phyloP scores from a whole-genome alignment of 1,284 basidiomycete genomes.

The Papiliotrema laurentii region DNA sequence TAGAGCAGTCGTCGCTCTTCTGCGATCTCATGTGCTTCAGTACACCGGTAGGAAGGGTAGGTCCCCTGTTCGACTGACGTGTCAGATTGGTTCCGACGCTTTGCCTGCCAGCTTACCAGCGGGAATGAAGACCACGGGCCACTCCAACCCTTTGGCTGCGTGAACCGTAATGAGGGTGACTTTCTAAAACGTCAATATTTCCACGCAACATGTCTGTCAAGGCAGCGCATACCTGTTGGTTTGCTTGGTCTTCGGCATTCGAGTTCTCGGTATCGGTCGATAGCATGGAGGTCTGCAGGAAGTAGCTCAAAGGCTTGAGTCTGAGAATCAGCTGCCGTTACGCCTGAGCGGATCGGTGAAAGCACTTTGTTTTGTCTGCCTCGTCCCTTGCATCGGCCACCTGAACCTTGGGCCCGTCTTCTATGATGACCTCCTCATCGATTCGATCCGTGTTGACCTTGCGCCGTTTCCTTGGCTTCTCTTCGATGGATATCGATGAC shows the following conservation, averaged over 20 bases:
- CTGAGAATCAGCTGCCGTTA: slow-evolving; percentile 38
- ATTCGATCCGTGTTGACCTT: background rate
- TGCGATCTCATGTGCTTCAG: slow-evolving; percentile 60
- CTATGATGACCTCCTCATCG: slow-evolving; percentile 28
- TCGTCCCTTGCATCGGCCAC: too few relatives aligned
- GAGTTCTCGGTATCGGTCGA: slow-evolving; percentile 69
- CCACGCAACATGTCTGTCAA: background rate
- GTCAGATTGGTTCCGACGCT: background rate
- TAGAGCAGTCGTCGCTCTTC: slow-evolving; percentile 85
- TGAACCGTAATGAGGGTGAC: slow-evolving; percentile 86
- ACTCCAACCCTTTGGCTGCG: slow-evolving; percentile 86
- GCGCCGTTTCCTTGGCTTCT: slow-evolving; percentile 3
- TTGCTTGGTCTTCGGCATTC: slow-evolving; percentile 55
- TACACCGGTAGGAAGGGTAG: slow-evolving; percentile 70
- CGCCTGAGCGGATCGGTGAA: background rate
- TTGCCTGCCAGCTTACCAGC: slow-evolving; percentile 26
- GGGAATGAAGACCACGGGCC: slow-evolving; percentile 60
- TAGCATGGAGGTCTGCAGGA: slow-evolving; percentile 78
- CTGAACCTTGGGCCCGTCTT: too few relatives aligned
- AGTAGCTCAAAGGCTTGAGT: slow-evolving; percentile 66
- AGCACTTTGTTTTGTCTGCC: background rate
- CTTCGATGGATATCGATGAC: slow-evolving; percentile 5
- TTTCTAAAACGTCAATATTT: slow-evolving; percentile 57
- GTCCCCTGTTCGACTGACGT: slow-evolving; percentile 66
- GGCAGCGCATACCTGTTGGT: slow-evolving; percentile 55